phyloP scores from a whole-genome alignment of 192 early-diverging fungal genomes.

The Backusella psychrophila region DNA sequence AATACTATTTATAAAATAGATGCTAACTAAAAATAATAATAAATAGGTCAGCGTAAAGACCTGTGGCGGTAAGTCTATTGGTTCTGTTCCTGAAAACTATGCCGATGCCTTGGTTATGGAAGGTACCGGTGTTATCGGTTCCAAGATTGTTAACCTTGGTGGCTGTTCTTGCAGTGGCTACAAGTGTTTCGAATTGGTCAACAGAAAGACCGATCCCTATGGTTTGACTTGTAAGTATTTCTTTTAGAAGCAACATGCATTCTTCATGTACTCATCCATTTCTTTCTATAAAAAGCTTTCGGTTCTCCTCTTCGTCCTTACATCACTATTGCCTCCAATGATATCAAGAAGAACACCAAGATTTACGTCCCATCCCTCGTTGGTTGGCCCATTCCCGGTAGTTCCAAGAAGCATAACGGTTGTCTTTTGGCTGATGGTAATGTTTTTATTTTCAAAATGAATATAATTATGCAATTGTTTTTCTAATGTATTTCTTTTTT shows the following conservation, averaged over 20 bases:
- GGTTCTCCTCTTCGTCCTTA: conserved; percentile 35
- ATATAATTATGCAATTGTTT: not conserved
- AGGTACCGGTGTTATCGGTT: conserved; percentile 32
- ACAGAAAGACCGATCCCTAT: conserved; percentile 28
- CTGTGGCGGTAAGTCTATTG: conserved; percentile 34
- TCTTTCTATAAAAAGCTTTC: conserved; percentile 10
- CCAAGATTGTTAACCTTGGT: conserved; percentile 37
- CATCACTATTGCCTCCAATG: conserved; percentile 38
- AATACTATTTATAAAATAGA: not conserved
- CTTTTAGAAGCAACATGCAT: not conserved
- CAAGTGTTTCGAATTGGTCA: conserved; percentile 33
- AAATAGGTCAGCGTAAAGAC: conserved; percentile 33
- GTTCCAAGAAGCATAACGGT: conserved; percentile 34
- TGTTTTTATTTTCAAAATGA: not conserved
- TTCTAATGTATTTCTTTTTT: not conserved
- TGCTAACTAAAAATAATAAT: not conserved
- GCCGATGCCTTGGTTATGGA: conserved; percentile 40
- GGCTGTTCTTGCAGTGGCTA: conserved; percentile 34
- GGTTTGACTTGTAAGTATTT: conserved; percentile 29
- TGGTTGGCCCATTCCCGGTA: conserved; percentile 35
- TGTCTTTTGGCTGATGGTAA: conserved; percentile 37
- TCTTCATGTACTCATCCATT: not conserved
- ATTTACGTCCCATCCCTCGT: conserved; percentile 37
- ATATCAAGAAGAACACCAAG: conserved; percentile 33
- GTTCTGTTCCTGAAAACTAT: conserved; percentile 27